Evolutionary conservation across 1,284 basidiomycete genomes (phyloP).

Genomic region (Leccinum subspadiceum): DNA sequence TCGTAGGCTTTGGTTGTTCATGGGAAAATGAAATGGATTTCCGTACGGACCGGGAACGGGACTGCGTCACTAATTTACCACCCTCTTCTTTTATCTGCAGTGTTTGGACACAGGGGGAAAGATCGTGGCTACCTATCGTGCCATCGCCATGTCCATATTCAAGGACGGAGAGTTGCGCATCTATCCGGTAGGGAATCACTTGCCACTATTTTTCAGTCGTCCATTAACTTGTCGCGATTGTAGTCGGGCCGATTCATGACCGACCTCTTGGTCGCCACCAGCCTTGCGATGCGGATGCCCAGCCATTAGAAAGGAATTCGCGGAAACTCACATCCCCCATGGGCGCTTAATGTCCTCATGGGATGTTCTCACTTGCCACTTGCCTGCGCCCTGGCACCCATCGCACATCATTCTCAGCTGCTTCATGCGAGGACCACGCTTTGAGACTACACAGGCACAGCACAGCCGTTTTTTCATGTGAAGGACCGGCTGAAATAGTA

Average conservation of each 20-base stretch:
- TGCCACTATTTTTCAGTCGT: background rate
- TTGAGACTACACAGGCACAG: background rate
- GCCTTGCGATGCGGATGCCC: slow-evolving; percentile 26
- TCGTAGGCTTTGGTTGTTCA: background rate
- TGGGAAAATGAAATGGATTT: background rate
- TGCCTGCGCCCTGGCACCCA: background rate
- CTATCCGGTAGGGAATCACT: slow-evolving; percentile 23
- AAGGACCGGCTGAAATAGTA: background rate
- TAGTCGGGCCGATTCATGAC: slow-evolving; percentile 26
- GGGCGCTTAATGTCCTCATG: background rate
- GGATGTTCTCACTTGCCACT: background rate
- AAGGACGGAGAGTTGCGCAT: slow-evolving; percentile 31
- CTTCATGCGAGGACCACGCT: background rate
- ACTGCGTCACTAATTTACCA: background rate
- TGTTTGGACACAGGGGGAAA: slow-evolving; percentile 19
- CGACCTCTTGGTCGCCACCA: slow-evolving; percentile 28
- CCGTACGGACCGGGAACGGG: background rate
- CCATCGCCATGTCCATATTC: slow-evolving; percentile 21
- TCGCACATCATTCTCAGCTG: background rate
- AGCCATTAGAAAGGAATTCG: slow-evolving; percentile 6
- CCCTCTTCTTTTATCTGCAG: slow-evolving; percentile 8
- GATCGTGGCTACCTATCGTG: slow-evolving; percentile 31
- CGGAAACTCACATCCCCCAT: background rate
- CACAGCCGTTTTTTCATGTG: background rate
- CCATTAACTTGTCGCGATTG: background rate